A percentile compares a stretch with the other conserved stretches of the same genome.
phyloP scores from a whole-genome alignment of 768 basidiomycete species.

The Mycena alexandri region DNA sequence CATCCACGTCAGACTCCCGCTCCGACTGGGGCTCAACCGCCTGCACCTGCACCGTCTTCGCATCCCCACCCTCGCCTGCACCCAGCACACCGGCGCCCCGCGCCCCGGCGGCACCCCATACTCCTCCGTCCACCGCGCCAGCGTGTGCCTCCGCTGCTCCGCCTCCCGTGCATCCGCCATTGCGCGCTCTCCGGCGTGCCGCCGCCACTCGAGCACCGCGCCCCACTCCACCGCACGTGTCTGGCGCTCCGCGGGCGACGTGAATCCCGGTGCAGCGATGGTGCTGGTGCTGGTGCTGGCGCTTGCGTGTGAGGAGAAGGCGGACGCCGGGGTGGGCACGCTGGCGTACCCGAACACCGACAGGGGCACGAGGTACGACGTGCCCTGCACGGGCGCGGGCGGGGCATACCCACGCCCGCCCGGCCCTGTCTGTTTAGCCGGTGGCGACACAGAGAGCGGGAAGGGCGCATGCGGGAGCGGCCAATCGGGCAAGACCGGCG shows the following conservation, averaged over 20 bases:
- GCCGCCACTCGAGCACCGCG: slow-evolving; percentile 31
- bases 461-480: slow-evolving; percentile 33
- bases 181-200: slow-evolving; percentile 31
- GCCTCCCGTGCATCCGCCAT: slow-evolving; percentile 22
- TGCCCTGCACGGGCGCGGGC: no score
- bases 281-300: no score
- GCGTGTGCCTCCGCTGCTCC: background rate
- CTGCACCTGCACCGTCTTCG: no score
- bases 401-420: no score
- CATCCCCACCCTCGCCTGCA: background rate
- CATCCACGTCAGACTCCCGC: background rate
- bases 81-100: slow-evolving; percentile 13
- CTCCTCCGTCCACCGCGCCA: slow-evolving; percentile 12
- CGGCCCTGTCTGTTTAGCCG: no score
- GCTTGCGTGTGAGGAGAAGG: background rate
- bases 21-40: no score
- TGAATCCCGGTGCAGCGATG: background rate
- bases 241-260: slow-evolving; percentile 25
- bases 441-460: background rate
- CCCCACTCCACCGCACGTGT: slow-evolving; percentile 37
- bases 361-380: no score
- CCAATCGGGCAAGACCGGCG: slow-evolving; percentile 34
- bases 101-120: slow-evolving; percentile 14
- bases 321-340: no score
- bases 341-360: background rate